Evolutionary conservation across 225 moss, liverwort and hornwort genomes (phyloP), one percentile per base, ranked within the genome.

Genomic region (Polytrichum commune): DNA sequence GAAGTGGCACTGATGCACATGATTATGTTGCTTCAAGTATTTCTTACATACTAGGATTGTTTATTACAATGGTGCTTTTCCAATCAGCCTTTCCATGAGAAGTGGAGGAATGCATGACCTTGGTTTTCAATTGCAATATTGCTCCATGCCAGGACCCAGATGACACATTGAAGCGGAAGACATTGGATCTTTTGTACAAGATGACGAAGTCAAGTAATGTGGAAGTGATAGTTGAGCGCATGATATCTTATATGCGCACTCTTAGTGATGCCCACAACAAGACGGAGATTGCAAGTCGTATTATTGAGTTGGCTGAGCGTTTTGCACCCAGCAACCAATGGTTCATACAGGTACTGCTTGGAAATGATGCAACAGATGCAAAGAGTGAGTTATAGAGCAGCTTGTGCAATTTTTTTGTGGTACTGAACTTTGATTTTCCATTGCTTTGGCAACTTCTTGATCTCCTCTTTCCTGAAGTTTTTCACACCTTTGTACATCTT

Each of bases 291-390:
- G 95, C 98, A 19, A 80, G 95, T 80, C 98, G 94, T 27, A 91
- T 93, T 54, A 90, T 98, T 62, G 98, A 95, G 68, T 73, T 98
- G 80, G 93, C 98, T 46, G 95, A 98, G 84, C 89, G 98, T 58
- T 98, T 93, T 83, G 98, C 98, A 28, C 95, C 98, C 27, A 95
- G 85, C 77, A 98, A 93, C 71, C 93, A 98, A 9, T 98, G 98
- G 98, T 98, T 98, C 77, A 98, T 95, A 19, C 91, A 95, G 95
- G 95, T 95, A 78, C 23, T 66, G 66, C 30, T 53, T 54, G 25
- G 10, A 26, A 23, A 6, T 61, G 0, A 7, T 0, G 6, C 65
- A 18, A 55, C 10, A 63, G 35, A 35, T 69, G 38, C 25, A 26
- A 19, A 63, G 23, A 62, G 22, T 54, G 35, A 53, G 16, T 28